Evolutionary conservation across 352 stramenopile species (phyloP).

Genomic region (Pythium coloratum): DNA sequence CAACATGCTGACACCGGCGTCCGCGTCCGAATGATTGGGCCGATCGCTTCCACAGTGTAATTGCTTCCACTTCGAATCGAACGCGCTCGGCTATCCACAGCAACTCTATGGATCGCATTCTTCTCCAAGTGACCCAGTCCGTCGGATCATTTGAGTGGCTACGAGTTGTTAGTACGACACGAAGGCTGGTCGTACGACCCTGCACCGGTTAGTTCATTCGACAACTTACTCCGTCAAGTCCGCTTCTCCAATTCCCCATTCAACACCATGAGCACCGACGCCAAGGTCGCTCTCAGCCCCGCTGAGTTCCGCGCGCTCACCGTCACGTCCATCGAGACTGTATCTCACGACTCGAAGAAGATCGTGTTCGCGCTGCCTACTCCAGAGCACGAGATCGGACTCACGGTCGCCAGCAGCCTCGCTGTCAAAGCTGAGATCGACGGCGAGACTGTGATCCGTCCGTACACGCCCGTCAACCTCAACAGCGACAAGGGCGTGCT

Average conservation of each 20-base stretch:
- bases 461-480: slow-evolving; percentile 87
- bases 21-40: no score
- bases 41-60: no score
- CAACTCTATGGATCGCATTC: no score
- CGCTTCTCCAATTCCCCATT: neutral
- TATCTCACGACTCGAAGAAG: slow-evolving; percentile 68
- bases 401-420: slow-evolving; percentile 60
- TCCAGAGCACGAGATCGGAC: slow-evolving; percentile 62
- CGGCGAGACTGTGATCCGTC: slow-evolving; percentile 65
- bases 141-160: no score
- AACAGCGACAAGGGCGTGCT: slow-evolving; percentile 72
- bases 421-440: slow-evolving; percentile 57
- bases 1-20: no score
- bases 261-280: slow-evolving; percentile 8
- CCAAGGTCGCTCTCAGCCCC: slow-evolving; percentile 43
- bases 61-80: no score
- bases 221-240: neutral
- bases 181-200: no score
- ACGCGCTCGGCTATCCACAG: no score
- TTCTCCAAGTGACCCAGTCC: no score
- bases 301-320: slow-evolving; percentile 66
- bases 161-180: no score
- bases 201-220: slow-evolving; percentile 3
- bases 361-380: slow-evolving; percentile 56
- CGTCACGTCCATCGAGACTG: slow-evolving; percentile 54